Base-by-base conservation (phyloP, 73 alveolate genomes). In the Paramecium octaurelia region DNA sequence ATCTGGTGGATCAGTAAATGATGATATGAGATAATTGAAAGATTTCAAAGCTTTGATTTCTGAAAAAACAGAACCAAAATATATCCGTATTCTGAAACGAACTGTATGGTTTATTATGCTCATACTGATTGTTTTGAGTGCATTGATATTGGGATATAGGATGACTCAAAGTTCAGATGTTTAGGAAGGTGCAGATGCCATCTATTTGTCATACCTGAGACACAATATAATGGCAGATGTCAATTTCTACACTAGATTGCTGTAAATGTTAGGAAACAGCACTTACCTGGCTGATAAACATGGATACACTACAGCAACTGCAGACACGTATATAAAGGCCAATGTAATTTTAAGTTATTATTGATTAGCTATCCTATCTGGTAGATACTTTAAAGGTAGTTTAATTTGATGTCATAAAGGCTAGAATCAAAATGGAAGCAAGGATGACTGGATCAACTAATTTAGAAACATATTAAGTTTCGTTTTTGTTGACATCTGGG, bases 11-110 rank as follows among this genome's bases (percentile, higher is more conserved):
- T 89, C 94, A 21, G 92, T 83, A 1, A 89, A 89, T 50, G 94
- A 89, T 89, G 94, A 89, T 27, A 89, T 89, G 94, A 89, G 94
- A 70, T 50, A 89, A 20, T 46, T 89, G 23, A 89, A 89, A 89
- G 94, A 89, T 70, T 89, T 89, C 4, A 89, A 89, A 24, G 94
- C 94, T 3, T 70, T 89, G 94, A 89, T 89, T 1, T 89, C 94
- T 31, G 94, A 89, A 23, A 89, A 89, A 44, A 89, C 94, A 8
- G 94, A 70, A 34, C 94, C 94, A 14, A 89, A 89, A 43, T 89
- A 77, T 73, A 89, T 89, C 12, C 75, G 88, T 71, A 89, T 89
- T 7, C 68, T 89, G 1, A 89, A 77, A 40, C 75, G 94, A 89
- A 89, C 94, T 44, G 94, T 89, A 2, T 89, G 86, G 85, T 70